These are phyloP conservation scores for Pestalotiopsis sp. DNA, from an alignment of 2,329 filamentous ascomycete species.

Conservation along the genomic window DNA sequence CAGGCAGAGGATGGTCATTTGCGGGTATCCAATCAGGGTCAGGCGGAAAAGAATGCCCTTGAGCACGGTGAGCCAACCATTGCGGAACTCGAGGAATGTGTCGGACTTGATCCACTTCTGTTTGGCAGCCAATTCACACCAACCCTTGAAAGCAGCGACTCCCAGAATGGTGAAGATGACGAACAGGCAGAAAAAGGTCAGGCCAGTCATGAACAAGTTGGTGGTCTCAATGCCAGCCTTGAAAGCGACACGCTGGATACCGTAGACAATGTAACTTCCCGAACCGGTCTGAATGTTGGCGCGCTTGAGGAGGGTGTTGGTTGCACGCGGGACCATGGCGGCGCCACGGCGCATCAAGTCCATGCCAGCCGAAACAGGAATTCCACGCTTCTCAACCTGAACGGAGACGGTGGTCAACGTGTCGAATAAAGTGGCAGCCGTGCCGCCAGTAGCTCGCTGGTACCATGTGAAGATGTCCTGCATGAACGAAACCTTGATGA, in stretches of 20 bases:
- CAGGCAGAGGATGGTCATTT: conserved; percentile 80
- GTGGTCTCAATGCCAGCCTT: conserved; percentile 75
- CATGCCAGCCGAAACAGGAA: conserved; percentile 31
- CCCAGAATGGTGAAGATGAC: conserved; percentile 69
- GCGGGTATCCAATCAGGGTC: conserved; percentile 80
- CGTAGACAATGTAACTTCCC: conserved; percentile 61
- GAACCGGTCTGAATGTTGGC: conserved; percentile 41
- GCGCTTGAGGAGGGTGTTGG: conserved; percentile 46
- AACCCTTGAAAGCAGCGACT: conserved; percentile 73
- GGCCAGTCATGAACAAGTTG: conserved; percentile 83
- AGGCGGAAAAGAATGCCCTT: conserved; percentile 86
- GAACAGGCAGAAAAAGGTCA: conserved; percentile 81
- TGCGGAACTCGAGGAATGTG: conserved; percentile 84
- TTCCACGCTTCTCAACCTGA: conserved; percentile 63
- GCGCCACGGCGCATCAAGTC: conserved; percentile 29
- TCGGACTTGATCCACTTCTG: conserved; percentile 75
- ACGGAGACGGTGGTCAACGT: conserved; percentile 71
- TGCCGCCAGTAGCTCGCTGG: conserved; percentile 81
- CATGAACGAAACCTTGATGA: conserved; percentile 77
- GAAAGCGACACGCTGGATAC: conserved; percentile 84
- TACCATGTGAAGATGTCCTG: conserved; percentile 86
- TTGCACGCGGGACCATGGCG: conserved; percentile 28
- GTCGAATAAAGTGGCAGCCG: conserved; percentile 72
- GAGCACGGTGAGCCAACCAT: conserved; percentile 81
- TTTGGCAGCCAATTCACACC: conserved; percentile 72